phyloP scores from a whole-genome alignment of 2,329 filamentous ascomycete species.

The Sarocladium kiliense region DNA sequence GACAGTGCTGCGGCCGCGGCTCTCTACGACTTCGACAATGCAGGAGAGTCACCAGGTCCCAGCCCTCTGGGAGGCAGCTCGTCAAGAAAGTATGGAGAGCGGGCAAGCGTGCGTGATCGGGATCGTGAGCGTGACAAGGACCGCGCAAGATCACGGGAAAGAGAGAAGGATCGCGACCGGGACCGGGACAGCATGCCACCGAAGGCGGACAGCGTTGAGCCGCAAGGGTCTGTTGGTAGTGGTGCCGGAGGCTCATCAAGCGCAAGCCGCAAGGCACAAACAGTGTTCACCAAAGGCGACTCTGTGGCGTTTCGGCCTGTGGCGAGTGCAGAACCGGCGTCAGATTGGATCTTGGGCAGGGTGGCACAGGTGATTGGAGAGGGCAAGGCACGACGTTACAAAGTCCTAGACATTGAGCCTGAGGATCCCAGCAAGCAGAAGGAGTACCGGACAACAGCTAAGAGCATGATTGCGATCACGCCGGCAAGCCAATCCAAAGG shows the following conservation, averaged over 20 bases:
- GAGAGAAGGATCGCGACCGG: slow-evolving; percentile 25
- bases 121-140: slow-evolving; percentile 23
- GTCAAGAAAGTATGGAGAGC: slow-evolving; percentile 29
- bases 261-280: slow-evolving; percentile 37
- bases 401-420: slow-evolving; percentile 74
- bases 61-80: slow-evolving; percentile 32
- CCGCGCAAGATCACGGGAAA: slow-evolving; percentile 23
- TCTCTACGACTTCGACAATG: slow-evolving; percentile 39
- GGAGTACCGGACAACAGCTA: slow-evolving; percentile 66
- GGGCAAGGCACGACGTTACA: slow-evolving; percentile 71
- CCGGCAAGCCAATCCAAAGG: slow-evolving; percentile 34
- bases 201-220: slow-evolving; percentile 53
- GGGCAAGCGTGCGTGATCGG: slow-evolving; percentile 20
- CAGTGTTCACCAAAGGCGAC: slow-evolving; percentile 56
- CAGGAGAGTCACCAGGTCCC: slow-evolving; percentile 39
- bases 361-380: slow-evolving; percentile 72
- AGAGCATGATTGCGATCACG: slow-evolving; percentile 73
- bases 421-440: slow-evolving; percentile 63
- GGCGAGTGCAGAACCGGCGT: slow-evolving; percentile 16
- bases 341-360: slow-evolving; percentile 71
- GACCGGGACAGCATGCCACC: slow-evolving; percentile 50
- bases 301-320: slow-evolving; percentile 59
- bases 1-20: slow-evolving; percentile 17
- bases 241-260: slow-evolving; percentile 10
- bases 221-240: slow-evolving; percentile 31